These are phyloP conservation scores for Thelephora ganbajun DNA, from an alignment of 768 basidiomycete species.

Conservation along the genomic window DNA sequence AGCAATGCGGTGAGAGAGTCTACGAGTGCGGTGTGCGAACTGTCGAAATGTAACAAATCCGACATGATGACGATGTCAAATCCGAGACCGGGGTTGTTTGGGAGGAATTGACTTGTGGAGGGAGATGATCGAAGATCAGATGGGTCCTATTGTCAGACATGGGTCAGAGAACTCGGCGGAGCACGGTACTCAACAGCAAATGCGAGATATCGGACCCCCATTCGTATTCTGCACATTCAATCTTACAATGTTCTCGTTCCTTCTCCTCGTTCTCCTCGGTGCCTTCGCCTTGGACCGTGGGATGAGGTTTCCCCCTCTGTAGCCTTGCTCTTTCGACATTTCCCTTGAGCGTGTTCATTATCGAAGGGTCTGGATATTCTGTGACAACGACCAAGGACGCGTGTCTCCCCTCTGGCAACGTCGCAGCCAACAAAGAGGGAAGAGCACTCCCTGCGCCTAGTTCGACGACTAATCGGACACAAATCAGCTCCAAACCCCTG, in stretches of 20 bases:
- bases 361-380: slow-evolving; percentile 54
- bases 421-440: slow-evolving; percentile 47
- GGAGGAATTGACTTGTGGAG: not conserved
- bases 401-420: slow-evolving; percentile 17
- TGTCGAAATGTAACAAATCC: slow-evolving; percentile 58
- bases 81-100: slow-evolving; percentile 6
- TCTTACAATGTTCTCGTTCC: slow-evolving; percentile 24
- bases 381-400: slow-evolving; percentile 46
- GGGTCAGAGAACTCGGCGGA: not conserved
- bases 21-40: slow-evolving; percentile 43
- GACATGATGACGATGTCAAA: slow-evolving; percentile 56
- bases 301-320: slow-evolving; percentile 16
- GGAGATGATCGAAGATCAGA: slow-evolving; percentile 1
- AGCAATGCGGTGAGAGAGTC: slow-evolving; percentile 37
- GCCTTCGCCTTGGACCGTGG: too few relatives aligned
- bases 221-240: slow-evolving; percentile 39
- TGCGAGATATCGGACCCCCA: slow-evolving; percentile 42
- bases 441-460: slow-evolving; percentile 57
- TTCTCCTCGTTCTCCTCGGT: too few relatives aligned
- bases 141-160: not conserved
- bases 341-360: slow-evolving; percentile 37
- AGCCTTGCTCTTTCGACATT: slow-evolving; percentile 40
- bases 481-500: not conserved
- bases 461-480: slow-evolving; percentile 38
- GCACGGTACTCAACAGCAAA: slow-evolving; percentile 30